A percentile compares a stretch with the other conserved stretches of the same genome.
Conservation (phyloP, 2,329 filamentous ascomycete genomes). For the Neonectria ditissima region DNA sequence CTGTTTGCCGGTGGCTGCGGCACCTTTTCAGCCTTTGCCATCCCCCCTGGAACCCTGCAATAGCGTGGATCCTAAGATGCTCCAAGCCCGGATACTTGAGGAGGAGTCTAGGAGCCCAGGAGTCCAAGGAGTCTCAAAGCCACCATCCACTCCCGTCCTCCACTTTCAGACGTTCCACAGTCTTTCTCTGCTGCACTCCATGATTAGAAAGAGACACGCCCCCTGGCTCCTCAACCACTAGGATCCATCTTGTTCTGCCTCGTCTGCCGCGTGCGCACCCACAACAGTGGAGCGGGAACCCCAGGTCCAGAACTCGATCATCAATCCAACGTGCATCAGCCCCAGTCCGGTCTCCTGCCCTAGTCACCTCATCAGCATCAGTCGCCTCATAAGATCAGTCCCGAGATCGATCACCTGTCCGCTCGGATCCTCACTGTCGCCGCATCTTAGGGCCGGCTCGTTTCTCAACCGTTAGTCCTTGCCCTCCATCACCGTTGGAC, state of each 20-base stretch:
- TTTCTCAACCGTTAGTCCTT: slow-evolving; percentile 32
- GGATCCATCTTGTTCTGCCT: slow-evolving; percentile 21
- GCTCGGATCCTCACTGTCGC: slow-evolving; percentile 31
- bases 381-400: slow-evolving; percentile 41
- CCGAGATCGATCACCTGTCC: slow-evolving; percentile 42
- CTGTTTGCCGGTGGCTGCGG: slow-evolving; percentile 40
- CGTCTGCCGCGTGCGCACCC: slow-evolving; percentile 34
- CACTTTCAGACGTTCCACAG: neutral
- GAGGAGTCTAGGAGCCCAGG: neutral
- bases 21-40: no score
- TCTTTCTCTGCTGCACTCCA: neutral
- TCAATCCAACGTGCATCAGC: slow-evolving; percentile 37
- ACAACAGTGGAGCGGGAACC: slow-evolving; percentile 32
- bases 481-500: slow-evolving; percentile 36
- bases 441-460: slow-evolving; percentile 31
- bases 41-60: slow-evolving; percentile 39
- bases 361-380: slow-evolving; percentile 43
- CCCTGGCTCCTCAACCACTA: neutral
- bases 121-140: neutral
- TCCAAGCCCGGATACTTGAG: slow-evolving; percentile 30
- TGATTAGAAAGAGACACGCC: neutral
- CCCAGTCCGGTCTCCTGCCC: slow-evolving; percentile 30
- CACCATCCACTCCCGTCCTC: neutral
- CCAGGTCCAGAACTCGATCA: slow-evolving; percentile 41
- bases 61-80: slow-evolving; percentile 35